Percentiles rank a stretch among this genome's conserved stretches.
These are phyloP conservation scores for Arthrocladium fulminans DNA, from an alignment of 2,329 filamentous ascomycete species.

Conservation along the genomic window DNA sequence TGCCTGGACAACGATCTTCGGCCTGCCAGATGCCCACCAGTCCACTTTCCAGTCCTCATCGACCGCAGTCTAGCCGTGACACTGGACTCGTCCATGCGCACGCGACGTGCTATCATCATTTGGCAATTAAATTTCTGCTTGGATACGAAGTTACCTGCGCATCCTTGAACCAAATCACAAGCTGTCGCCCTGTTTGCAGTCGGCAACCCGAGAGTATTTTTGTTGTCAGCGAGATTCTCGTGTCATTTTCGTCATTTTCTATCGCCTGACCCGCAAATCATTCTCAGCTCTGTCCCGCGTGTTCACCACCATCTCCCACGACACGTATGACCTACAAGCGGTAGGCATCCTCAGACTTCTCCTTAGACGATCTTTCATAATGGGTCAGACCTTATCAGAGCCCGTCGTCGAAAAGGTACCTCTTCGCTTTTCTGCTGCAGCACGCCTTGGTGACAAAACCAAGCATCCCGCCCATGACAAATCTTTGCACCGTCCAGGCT, in stretches of 20 bases:
- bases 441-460: not conserved
- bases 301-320: not conserved
- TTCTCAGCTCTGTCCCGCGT: not conserved
- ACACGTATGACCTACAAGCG: conserved; percentile 2
- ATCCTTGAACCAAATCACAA: not conserved
- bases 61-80: conserved; percentile 2
- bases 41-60: not conserved
- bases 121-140: conserved; percentile 1
- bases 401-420: conserved; percentile 97
- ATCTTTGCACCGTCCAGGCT: not conserved
- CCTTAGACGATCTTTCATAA: conserved; percentile 40
- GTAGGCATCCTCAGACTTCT: not conserved
- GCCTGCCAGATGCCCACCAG: not conserved
- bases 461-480: conserved; percentile 4
- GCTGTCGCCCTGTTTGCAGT: not conserved
- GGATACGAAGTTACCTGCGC: not conserved
- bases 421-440: not conserved
- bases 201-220: not conserved
- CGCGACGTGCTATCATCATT: not conserved
- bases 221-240: not conserved
- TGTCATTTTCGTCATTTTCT: not conserved
- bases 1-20: not conserved
- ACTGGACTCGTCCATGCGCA: not conserved
- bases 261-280: not conserved
- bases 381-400: conserved; percentile 99